Base-by-base conservation (phyloP, 371 early-diverging fungal genomes). In the Mortierella sp. region DNA sequence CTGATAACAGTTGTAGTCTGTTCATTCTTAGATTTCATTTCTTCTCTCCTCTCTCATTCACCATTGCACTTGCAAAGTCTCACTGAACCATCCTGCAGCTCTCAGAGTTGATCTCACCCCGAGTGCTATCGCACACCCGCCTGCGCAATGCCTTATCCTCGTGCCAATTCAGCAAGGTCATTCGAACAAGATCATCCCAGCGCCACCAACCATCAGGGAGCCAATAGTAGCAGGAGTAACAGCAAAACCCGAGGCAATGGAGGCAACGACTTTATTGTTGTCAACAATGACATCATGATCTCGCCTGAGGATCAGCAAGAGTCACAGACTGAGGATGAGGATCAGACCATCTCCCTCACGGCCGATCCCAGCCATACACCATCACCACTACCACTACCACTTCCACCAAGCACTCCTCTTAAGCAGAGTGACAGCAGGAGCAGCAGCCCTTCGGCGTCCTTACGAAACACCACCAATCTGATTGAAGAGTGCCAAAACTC, bases 241-340 rank as follows among this genome's bases (percentile, higher is more conserved):
- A 67, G 50, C 37, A 37, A 37, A 37, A 37, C 37, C 37, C 37
- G 37, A 37, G 37, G 37, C 37, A 37, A 37, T 37, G 37, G 37
- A 37, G 37, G 37, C 37, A 9, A 3, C 37, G 37, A 37, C 37
- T 45, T 57, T 60, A 70, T 70, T 52, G 65, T 70, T 52, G 75
- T 69, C 59, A 70, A 75, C 70, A 75, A 28, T 19, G 75, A 74
- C 58, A 74, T 74, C 58, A 74, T 74, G 74, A 74, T 74, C 30
- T 58, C 64, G 15, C 64, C 60, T 18, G 68, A 50, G 1, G 58
- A 28, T 16, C 68, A 59, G 15, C 60, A 45, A 19, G 69, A 51
- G 7, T 67, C 63, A 16, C 59, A 68, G 7, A 30, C 57, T 37
- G 67, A 66, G 29, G 69, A 69, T 4, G 65, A 64, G 23, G 57